phyloP scores from a whole-genome alignment of 2,329 filamentous ascomycete species.

The Monilinia aucupariae region DNA sequence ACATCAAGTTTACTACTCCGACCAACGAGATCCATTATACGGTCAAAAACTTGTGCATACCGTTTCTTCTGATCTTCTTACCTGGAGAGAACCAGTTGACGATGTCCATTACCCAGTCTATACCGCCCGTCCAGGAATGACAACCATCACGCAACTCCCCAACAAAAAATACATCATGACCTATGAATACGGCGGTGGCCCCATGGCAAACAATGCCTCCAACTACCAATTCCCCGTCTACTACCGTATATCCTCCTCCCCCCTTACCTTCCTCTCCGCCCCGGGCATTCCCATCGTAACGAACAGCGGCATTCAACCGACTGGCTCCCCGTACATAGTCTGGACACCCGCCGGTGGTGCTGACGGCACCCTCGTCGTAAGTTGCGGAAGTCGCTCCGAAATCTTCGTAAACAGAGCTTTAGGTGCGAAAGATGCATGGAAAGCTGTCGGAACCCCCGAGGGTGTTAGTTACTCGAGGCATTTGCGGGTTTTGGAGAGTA shows the following conservation, averaged over 20 bases:
- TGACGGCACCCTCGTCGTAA: slow-evolving; percentile 34
- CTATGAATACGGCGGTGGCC: slow-evolving; percentile 46
- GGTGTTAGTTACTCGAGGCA: slow-evolving; percentile 29
- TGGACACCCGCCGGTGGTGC: slow-evolving; percentile 31
- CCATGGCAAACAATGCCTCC: slow-evolving; percentile 18
- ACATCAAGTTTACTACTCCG: slow-evolving; percentile 56
- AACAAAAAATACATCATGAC: slow-evolving; percentile 54
- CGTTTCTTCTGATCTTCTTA: slow-evolving; percentile 50
- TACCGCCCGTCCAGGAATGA: slow-evolving; percentile 63
- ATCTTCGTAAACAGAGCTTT: slow-evolving; percentile 32
- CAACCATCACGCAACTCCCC: slow-evolving; percentile 53
- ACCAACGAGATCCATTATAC: slow-evolving; percentile 60
- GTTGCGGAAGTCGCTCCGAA: slow-evolving; percentile 24
- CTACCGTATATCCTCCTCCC: slow-evolving; percentile 33
- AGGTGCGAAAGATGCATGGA: slow-evolving; percentile 31
- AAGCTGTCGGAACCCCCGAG: slow-evolving; percentile 29
- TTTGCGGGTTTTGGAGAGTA: slow-evolving; percentile 30
- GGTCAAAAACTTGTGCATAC: slow-evolving; percentile 63
- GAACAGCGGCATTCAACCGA: slow-evolving; percentile 28
- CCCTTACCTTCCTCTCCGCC: slow-evolving; percentile 30
- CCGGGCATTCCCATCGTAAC: slow-evolving; percentile 27
- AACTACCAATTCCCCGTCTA: slow-evolving; percentile 33
- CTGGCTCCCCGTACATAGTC: slow-evolving; percentile 30
- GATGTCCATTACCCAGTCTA: slow-evolving; percentile 60
- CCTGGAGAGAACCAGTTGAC: slow-evolving; percentile 54